Percentiles rank a stretch among this genome's conserved stretches.
phyloP scores from a whole-genome alignment of 2,329 filamentous ascomycete genomes.

The Monosporascus sp. region DNA sequence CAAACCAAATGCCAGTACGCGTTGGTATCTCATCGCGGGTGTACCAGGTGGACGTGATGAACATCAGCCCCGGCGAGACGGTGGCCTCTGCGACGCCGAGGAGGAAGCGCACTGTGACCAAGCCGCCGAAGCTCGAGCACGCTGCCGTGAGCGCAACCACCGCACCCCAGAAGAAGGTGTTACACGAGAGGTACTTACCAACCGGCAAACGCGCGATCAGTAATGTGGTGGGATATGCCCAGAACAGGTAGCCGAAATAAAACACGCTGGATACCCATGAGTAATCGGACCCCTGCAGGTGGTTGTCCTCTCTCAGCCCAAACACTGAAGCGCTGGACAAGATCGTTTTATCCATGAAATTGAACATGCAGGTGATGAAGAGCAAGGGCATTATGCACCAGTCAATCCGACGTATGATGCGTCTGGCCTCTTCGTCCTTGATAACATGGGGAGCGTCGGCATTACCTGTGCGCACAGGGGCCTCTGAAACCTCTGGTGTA shows the following conservation, averaged over 20 bases:
- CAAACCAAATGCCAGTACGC: slow-evolving; percentile 51
- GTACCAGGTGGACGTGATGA: slow-evolving; percentile 51
- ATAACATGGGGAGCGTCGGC: not conserved
- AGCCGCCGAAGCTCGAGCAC: slow-evolving; percentile 41
- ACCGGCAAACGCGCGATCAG: slow-evolving; percentile 42
- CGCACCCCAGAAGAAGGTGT: slow-evolving; percentile 45
- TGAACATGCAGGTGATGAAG: slow-evolving; percentile 52
- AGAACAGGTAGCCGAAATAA: slow-evolving; percentile 44
- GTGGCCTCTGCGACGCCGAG: slow-evolving; percentile 51
- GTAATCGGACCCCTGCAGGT: slow-evolving; percentile 38
- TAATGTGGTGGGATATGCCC: slow-evolving; percentile 44
- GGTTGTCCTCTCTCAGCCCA: slow-evolving; percentile 42
- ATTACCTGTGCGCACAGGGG: no score
- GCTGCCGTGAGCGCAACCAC: slow-evolving; percentile 39
- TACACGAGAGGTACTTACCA: slow-evolving; percentile 40
- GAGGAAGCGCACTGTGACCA: slow-evolving; percentile 47
- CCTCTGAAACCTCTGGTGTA: not conserved
- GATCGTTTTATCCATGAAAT: slow-evolving; percentile 58
- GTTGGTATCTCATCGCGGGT: slow-evolving; percentile 50
- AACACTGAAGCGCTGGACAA: slow-evolving; percentile 52
- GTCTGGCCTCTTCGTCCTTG: slow-evolving; percentile 13
- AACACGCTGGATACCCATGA: slow-evolving; percentile 41
- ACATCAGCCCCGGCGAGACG: slow-evolving; percentile 49
- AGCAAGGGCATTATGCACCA: slow-evolving; percentile 48
- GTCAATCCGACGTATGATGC: slow-evolving; percentile 51